Conservation (phyloP, 2,329 filamentous ascomycete species). For the Claviceps fusiformis region DNA sequence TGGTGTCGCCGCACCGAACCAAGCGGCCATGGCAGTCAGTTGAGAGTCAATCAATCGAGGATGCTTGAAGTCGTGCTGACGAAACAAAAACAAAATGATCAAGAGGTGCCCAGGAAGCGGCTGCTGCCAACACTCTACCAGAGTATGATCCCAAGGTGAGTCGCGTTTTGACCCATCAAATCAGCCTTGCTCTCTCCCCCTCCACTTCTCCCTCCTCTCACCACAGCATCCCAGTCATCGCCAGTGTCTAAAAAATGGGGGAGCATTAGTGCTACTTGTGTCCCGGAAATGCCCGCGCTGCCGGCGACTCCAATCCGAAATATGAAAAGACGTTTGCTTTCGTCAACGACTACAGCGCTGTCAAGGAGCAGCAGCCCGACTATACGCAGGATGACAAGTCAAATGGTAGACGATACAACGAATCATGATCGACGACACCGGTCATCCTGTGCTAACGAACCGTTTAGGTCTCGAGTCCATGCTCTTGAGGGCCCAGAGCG, state of each 20-base stretch:
- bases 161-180: not conserved
- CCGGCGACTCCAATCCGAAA: constrained; percentile 73
- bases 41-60: not conserved
- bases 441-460: not conserved
- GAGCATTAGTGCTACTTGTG: constrained; percentile 71
- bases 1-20: constrained; percentile 90
- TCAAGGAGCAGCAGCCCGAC: constrained; percentile 81
- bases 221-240: not conserved
- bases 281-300: constrained; percentile 76
- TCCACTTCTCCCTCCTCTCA: not conserved
- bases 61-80: not conserved
- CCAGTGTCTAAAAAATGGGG: not conserved
- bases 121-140: constrained; percentile 55
- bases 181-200: not conserved
- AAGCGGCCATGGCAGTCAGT: constrained; percentile 97
- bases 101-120: constrained; percentile 66
- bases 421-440: not conserved
- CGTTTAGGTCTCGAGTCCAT: constrained; percentile 53
- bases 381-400: constrained; percentile 40
- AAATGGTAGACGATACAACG: constrained; percentile 17
- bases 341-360: constrained; percentile 93
- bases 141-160: constrained; percentile 63
- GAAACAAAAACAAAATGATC: not conserved
- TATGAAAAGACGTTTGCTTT: constrained; percentile 87
- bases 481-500: constrained; percentile 69